Base-by-base conservation (phyloP, 2,329 filamentous ascomycete genomes). In the Fusarium napiforme region DNA sequence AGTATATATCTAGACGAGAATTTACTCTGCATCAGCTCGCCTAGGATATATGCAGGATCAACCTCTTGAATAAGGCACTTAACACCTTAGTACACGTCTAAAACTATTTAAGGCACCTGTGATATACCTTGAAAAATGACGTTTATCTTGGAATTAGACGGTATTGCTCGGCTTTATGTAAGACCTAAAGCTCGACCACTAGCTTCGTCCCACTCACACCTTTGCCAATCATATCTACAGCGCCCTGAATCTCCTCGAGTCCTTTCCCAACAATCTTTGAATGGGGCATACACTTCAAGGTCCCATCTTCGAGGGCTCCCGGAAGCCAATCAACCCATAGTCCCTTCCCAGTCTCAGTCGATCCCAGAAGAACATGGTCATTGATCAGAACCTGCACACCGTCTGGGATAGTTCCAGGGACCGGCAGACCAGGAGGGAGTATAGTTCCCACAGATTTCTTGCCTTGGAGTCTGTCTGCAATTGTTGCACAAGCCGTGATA, bases 241-340 rank as follows among this genome's bases (percentile, higher is more conserved):
- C 57, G 1, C 18, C 1, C 9, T 60, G 57, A 2, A 60, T 32
- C 0, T 2, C 15, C 21, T 52, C 36, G 7, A 60, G 26, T 2
- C 45, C 57, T 19, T 32, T 52, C 4, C 57, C 57, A 34, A 60
- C 9, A 16, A 60, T 7, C 21, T 53, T 14, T 2, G 45, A n/a
- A 21, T 53, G 14, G 0, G 57, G 45, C 36, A 60, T 11, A 34
- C 36, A 53, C 7, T 26, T 26, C 45, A 60, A 34, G 0, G 16
- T 53, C 15, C 45, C 28, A n/a, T 52, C 34, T 9, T 40, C 57
- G 0, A 60, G 26, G 8, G 57, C 57, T 8, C 57, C 26, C 0
- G 57, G 19, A 52, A 60, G 23, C 57, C 57, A 60, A 15, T 60
- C 36, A 34, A 30, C 4, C 57, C 57, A 60, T 1, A 60, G 4